Conservation (phyloP, 345 rosid species). For the Eucalyptus brandiana region DNA sequence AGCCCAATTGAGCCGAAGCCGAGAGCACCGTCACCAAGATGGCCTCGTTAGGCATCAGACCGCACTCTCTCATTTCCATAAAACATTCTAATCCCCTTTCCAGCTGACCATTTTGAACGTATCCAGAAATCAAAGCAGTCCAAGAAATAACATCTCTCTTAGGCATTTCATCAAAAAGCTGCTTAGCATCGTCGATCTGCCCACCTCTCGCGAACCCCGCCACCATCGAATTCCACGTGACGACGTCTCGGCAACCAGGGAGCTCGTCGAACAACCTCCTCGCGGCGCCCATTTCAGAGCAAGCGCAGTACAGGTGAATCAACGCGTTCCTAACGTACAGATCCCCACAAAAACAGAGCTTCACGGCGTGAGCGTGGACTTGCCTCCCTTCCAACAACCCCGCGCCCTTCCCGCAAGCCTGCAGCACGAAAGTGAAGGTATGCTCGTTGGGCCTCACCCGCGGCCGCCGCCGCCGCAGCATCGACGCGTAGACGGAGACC, state of each 20-base stretch:
- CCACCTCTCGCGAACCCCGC: neutral
- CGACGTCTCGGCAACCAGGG: neutral
- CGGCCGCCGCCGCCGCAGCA: neutral
- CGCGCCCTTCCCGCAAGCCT: slow-evolving; percentile 7
- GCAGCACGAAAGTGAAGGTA: slow-evolving; percentile 9
- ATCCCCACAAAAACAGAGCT: slow-evolving; percentile 6
- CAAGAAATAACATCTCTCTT: slow-evolving; percentile 23
- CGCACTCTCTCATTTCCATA: neutral
- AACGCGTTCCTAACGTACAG: slow-evolving; percentile 8
- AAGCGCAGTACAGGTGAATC: slow-evolving; percentile 11
- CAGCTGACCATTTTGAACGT: slow-evolving; percentile 11
- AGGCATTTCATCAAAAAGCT: slow-evolving; percentile 17
- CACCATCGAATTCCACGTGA: neutral
- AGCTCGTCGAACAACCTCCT: neutral
- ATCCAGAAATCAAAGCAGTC: slow-evolving; percentile 32
- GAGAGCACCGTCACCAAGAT: slow-evolving; percentile 14
- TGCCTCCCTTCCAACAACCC: slow-evolving; percentile 6
- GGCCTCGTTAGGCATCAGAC: neutral
- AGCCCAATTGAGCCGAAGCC: slow-evolving; percentile 9
- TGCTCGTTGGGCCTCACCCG: neutral
- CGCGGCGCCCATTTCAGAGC: neutral
- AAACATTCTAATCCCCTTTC: slow-evolving; percentile 14
- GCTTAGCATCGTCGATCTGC: slow-evolving; percentile 6
- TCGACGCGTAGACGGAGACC: neutral
- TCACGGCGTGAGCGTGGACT: slow-evolving; percentile 2